Percentiles rank a stretch among this genome's conserved stretches.
Conservation (phyloP, 106 monocot genomes). For the Dendrobium officinale region DNA sequence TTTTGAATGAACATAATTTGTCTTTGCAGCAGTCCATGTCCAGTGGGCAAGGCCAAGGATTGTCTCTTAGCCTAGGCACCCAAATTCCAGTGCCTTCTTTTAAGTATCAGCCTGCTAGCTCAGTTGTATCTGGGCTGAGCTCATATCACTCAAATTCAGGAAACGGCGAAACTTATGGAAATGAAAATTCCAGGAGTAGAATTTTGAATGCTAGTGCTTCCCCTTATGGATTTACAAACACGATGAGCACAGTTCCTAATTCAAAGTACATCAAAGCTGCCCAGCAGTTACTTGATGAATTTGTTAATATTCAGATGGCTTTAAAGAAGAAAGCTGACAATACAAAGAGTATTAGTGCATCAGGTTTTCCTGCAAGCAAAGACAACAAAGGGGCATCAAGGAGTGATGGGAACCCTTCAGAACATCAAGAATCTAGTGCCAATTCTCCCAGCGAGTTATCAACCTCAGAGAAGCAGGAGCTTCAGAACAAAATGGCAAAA, state of each 20-base stretch:
- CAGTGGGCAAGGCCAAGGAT: constrained; percentile 35
- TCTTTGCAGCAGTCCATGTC: not conserved
- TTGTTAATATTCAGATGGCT: constrained; percentile 64
- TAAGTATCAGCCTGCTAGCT: constrained; percentile 9
- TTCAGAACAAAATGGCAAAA: constrained; percentile 84
- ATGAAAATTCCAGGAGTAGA: constrained; percentile 37
- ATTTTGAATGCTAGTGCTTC: constrained; percentile 19
- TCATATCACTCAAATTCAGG: constrained; percentile 22
- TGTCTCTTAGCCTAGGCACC: constrained; percentile 67
- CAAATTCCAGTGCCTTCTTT: constrained; percentile 48
- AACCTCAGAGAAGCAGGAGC: constrained; percentile 62
- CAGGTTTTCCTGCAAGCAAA: too few species aligned
- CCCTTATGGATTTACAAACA: constrained; percentile 31
- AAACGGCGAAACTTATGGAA: constrained; percentile 1
- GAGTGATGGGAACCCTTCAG: constrained; percentile 30
- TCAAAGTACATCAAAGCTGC: constrained; percentile 82
- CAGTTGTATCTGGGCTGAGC: constrained; percentile 23
- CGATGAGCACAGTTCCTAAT: constrained; percentile 41
- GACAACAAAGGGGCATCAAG: constrained; percentile 40
- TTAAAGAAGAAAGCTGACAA: constrained; percentile 45
- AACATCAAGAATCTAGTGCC: constrained; percentile 28
- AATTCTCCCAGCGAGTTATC: constrained; percentile 44
- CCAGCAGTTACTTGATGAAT: constrained; percentile 74
- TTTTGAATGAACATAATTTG: constrained; percentile 32
- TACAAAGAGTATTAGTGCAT: too few species aligned